Percentiles rank a stretch among this genome's conserved stretches.
Conservation (phyloP, 352 stramenopile species). For the Phytophthora kernoviae region DNA sequence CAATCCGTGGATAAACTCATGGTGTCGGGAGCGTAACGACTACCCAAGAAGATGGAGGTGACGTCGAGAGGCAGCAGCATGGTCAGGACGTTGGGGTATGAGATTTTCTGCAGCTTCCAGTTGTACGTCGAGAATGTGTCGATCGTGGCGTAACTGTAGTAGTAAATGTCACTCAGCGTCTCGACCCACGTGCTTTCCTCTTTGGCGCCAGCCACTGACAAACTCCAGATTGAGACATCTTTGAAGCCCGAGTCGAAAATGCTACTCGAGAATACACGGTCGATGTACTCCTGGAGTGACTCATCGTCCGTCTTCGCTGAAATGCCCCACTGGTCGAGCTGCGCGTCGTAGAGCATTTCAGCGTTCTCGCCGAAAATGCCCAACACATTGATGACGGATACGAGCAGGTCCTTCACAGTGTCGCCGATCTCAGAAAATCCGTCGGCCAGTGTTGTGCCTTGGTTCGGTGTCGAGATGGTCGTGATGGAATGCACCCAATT, state of each 20-base stretch:
- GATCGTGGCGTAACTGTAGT: slow-evolving; percentile 56
- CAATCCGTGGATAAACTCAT: slow-evolving; percentile 41
- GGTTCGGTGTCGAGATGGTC: slow-evolving; percentile 60
- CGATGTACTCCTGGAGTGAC: slow-evolving; percentile 34
- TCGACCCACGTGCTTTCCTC: slow-evolving; percentile 53
- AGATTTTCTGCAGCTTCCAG: slow-evolving; percentile 43
- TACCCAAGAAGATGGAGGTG: slow-evolving; percentile 41
- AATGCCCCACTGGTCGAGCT: slow-evolving; percentile 64
- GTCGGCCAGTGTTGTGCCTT: slow-evolving; percentile 56
- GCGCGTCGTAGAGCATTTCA: slow-evolving; percentile 47
- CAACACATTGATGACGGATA: slow-evolving; percentile 40
- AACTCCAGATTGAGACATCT: slow-evolving; percentile 47
- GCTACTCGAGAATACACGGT: slow-evolving; percentile 37
- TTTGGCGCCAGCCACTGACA: slow-evolving; percentile 40
- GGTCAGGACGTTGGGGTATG: slow-evolving; percentile 50
- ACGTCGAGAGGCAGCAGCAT: slow-evolving; percentile 57
- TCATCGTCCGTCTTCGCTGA: slow-evolving; percentile 34
- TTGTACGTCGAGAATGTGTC: slow-evolving; percentile 48
- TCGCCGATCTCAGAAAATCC: slow-evolving; percentile 44
- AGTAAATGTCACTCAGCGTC: slow-evolving; percentile 58
- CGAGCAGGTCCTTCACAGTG: slow-evolving; percentile 41
- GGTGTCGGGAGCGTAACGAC: slow-evolving; percentile 39
- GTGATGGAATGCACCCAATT: slow-evolving; percentile 75
- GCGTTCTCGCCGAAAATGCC: slow-evolving; percentile 34
- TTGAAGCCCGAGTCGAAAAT: slow-evolving; percentile 46